phyloP scores from a whole-genome alignment of 139 green algal genomes.

The Bryopsis sp. region DNA sequence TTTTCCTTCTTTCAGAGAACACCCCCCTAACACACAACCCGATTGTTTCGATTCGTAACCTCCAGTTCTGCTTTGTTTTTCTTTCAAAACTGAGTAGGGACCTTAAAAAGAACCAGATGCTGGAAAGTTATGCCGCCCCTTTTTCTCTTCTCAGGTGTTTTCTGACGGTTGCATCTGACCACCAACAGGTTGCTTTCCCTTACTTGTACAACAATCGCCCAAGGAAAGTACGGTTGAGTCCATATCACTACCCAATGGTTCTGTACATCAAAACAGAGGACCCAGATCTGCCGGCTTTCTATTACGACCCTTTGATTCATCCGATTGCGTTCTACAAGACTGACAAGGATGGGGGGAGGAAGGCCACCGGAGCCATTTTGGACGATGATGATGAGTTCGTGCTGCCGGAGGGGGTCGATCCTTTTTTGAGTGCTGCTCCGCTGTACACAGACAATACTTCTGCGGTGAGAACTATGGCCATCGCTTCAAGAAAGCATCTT shows the following conservation, averaged over 20 bases:
- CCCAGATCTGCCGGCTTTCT: slow-evolving; percentile 97
- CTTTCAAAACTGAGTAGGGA: too few species aligned
- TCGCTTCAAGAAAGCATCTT: too few species aligned
- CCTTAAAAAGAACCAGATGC: too few species aligned
- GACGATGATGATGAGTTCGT: slow-evolving; percentile 80
- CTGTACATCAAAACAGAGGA: slow-evolving; percentile 99
- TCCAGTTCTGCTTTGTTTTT: too few species aligned
- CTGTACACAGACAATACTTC: slow-evolving; percentile 85
- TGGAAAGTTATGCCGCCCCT: too few species aligned
- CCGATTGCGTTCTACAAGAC: slow-evolving; percentile 83
- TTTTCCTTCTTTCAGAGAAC: too few species aligned
- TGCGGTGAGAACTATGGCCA: too few species aligned
- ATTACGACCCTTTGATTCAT: slow-evolving; percentile 99
- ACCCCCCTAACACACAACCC: too few species aligned
- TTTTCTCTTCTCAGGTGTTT: too few species aligned
- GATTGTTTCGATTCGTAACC: too few species aligned
- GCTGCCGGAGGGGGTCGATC: slow-evolving; percentile 76
- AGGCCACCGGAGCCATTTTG: slow-evolving; percentile 44
- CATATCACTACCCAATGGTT: slow-evolving; percentile 90
- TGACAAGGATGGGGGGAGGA: slow-evolving; percentile 7
- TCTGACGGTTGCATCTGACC: too few species aligned
- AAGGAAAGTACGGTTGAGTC: slow-evolving; percentile 76
- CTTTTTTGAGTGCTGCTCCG: slow-evolving; percentile 50
- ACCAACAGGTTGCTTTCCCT: slow-evolving; percentile 97
- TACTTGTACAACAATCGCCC: slow-evolving; percentile 99